Base-by-base conservation (phyloP, 2,329 filamentous ascomycete species). In the Plectosphaerella plurivora region DNA sequence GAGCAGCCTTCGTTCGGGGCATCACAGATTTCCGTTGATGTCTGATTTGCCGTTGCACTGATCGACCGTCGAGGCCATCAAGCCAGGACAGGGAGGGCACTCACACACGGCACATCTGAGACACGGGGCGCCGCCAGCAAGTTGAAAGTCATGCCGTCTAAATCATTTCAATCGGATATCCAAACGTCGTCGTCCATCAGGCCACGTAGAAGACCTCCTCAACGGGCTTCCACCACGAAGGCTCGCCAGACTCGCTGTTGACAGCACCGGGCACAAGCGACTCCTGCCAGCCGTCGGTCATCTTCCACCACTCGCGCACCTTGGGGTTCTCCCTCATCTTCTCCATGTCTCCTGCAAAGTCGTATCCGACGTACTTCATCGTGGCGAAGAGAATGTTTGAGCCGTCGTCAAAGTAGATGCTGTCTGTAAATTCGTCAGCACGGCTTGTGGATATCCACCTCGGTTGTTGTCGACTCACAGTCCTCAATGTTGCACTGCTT, bases 251-350 rank as follows among this genome's bases (percentile, higher is more conserved):
- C 58, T 80, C 77, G 55, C 82, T 85, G 55, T 75, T 77, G 60
- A 72, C 76, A 2, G 82, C 83, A 0, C 82, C 84, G 1, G 78
- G 74, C 2, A 86, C 79, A 28, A 87, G 64, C 45, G 75, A 78
- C 67, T 83, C 85, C 70, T 92, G 89, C 75, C 85, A 89, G 14
- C 75, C 74, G 66, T 93, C 89, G 48, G 89, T 92, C 83, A 92
- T 86, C 53, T 73, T 73, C 88, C 88, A 93, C 89, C 89, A 93
- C 66, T 88, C 84, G 51, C 82, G 78, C 35, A 92, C 86, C 63
- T 85, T 86, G 1, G 82, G 78, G 60, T 91, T 90, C 53, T 82
- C 82, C 1, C 78, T 76, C 88, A 92, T 91, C 55, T 75, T 77
- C 67, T 82, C 78, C 89, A 93, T 92, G 63, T 93, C 89, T 10